Percentiles rank a stretch among this genome's conserved stretches.
These are phyloP conservation scores for Tulasnella sp. DNA, from an alignment of 768 basidiomycete genomes.

Conservation along the genomic window DNA sequence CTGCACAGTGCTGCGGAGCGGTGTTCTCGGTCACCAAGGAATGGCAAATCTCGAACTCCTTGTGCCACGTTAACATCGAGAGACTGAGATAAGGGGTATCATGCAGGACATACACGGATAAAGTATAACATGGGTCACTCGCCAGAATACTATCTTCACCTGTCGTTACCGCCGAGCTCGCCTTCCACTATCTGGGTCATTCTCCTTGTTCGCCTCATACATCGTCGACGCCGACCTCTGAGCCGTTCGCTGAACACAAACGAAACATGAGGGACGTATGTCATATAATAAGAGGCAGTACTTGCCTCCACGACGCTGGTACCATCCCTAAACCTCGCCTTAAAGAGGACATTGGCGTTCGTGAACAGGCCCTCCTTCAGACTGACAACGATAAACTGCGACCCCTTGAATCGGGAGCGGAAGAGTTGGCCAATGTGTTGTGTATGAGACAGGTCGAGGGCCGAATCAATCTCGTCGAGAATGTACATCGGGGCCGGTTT, in stretches of 20 bases:
- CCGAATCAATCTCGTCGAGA: slow-evolving; percentile 96
- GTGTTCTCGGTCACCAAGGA: no score
- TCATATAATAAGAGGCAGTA: background rate
- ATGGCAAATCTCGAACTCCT: no score
- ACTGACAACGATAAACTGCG: slow-evolving; percentile 95
- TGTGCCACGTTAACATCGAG: no score
- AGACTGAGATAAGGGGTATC: no score
- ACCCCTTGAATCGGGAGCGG: slow-evolving; percentile 91
- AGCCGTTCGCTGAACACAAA: slow-evolving; percentile 12
- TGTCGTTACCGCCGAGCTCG: background rate
- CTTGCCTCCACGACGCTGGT: slow-evolving; percentile 70
- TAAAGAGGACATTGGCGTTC: slow-evolving; percentile 93
- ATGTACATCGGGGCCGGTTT: slow-evolving; percentile 99
- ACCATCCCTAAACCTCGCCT: slow-evolving; percentile 85
- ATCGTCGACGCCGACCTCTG: slow-evolving; percentile 15
- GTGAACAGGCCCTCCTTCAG: slow-evolving; percentile 95
- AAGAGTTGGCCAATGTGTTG: slow-evolving; percentile 99
- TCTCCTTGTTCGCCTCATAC: slow-evolving; percentile 17
- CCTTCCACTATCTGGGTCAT: slow-evolving; percentile 10
- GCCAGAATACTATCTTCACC: no score
- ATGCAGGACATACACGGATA: no score
- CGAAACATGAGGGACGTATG: background rate
- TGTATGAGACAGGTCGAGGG: slow-evolving; percentile 88
- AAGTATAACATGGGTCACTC: no score
- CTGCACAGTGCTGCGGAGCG: no score